Base-by-base conservation (phyloP, 2,329 filamentous ascomycete species). In the Fusarium paranaense region DNA sequence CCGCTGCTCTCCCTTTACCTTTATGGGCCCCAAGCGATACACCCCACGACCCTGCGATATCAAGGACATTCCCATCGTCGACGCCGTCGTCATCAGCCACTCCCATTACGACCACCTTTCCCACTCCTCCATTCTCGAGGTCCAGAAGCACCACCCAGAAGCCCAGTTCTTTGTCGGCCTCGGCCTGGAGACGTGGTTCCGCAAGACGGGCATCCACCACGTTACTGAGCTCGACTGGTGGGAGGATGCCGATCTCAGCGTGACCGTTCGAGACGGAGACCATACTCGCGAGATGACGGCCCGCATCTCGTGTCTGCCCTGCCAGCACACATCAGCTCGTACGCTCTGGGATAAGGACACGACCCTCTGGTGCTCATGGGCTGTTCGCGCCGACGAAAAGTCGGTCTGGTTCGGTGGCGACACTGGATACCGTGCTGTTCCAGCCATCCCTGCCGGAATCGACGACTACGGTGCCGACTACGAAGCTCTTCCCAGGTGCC, bases 201-300 rank as follows among this genome's bases (percentile, higher is more conserved):
- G 87, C 56, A 84, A 87, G 5, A 87, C 87, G 30, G 94, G 94
- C 1, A 90, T 98, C 63, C 73, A 88, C 2, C 94, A 95, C 68
- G 92, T 96, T 50, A 97, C 94, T 0, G 95, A 98, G 84, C 82
- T 98, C 78, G 96, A 98, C 83, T 98, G 96, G 96, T 98, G 96
- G 96, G 92, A 97, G 76, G 92, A 94, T 72, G 88, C 91, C 7
- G 91, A 96, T 57, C 82, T 98, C n/a, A 90, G 85, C 0, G 83
- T 98, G 30, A 72, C 76, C 37, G 72, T 78, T 22, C 71, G 79
- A 45, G 79, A 83, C 5, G 80, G 78, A 35, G 77, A 74, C n/a
- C 68, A 72, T 10, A 76, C 80, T 22, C 76, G 78, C 13, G 75
- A 80, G 50, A 94, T 98, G 71, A 87, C 86, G 6, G 95, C 94